Evolutionary conservation across 495 filamentous ascomycete species (phyloP).

Genomic region (Schizothecium vesticola): DNA sequence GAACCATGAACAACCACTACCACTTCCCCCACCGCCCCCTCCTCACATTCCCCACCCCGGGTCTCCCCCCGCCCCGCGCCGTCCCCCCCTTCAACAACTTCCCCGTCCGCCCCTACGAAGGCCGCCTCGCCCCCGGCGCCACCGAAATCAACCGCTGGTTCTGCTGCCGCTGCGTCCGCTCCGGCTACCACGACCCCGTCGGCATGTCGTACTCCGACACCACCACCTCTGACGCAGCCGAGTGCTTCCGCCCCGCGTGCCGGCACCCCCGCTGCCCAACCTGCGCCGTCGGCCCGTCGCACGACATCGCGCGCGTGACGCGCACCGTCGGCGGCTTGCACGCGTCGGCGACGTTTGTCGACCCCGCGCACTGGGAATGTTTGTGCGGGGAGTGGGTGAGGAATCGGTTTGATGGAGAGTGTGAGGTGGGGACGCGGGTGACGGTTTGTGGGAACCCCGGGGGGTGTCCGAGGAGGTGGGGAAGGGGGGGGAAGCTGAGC

Average conservation of each 20-base stretch:
- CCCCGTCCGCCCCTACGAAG: slow-evolving; percentile 5
- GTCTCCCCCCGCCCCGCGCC: slow-evolving; percentile 17
- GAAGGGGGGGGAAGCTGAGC: slow-evolving; percentile 1
- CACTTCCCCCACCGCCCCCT: slow-evolving; percentile 8
- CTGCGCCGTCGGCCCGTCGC: slow-evolving; percentile 12
- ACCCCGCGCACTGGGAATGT: slow-evolving; percentile 28
- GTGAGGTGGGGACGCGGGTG: slow-evolving; percentile 3
- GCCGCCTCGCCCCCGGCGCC: background rate
- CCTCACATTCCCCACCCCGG: slow-evolving; percentile 23
- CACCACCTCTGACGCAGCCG: background rate
- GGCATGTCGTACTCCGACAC: slow-evolving; percentile 13
- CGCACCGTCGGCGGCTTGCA: slow-evolving; percentile 24
- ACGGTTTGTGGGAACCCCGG: slow-evolving; percentile 12
- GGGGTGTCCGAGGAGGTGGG: slow-evolving; percentile 4
- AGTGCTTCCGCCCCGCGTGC: slow-evolving; percentile 13
- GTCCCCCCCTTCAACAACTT: slow-evolving; percentile 1
- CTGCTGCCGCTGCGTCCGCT: slow-evolving; percentile 23
- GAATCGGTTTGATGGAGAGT: slow-evolving; percentile 17
- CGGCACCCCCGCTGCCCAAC: slow-evolving; percentile 21
- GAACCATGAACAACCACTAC: background rate
- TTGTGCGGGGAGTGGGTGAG: slow-evolving; percentile 23
- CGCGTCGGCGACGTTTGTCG: slow-evolving; percentile 19
- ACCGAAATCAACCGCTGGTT: slow-evolving; percentile 26
- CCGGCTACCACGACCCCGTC: slow-evolving; percentile 17
- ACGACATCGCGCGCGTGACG: slow-evolving; percentile 4